Base-by-base conservation (phyloP, 306 rosid genomes). In the Vigna angularis region DNA sequence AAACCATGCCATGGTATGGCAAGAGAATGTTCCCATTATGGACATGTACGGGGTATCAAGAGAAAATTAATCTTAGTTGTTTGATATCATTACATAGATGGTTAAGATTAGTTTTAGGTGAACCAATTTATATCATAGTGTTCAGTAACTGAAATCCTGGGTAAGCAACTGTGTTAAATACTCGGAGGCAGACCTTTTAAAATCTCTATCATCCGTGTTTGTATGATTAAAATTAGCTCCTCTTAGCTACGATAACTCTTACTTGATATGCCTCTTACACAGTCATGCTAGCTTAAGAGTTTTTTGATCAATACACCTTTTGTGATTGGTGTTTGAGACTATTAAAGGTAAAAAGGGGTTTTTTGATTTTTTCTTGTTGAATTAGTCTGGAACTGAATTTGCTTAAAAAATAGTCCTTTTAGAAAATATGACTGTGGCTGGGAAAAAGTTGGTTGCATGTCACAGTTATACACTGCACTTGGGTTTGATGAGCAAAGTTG, bases 361-460 rank as follows among this genome's bases (percentile, higher is more conserved):
- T 36, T 34, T 15, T 0, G 6, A 2, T 32, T 62, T 52, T 59
- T 62, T 62, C 45, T 38, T 64, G 1, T 38, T 9, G 12, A n/a
- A 38, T 17, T 36, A 36, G 28, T 64, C 16, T 64, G 49, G 49
- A 38, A 64, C 2, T 36, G 22, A 64, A 17, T 36, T 63, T 26
- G 70, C 70, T 36, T n/a, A 17, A 17, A 8, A 4, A 22, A 0
- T 64, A 36, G 45, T n/a, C 40, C 49, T 64, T 64, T 17, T 64
- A 36, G 28, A 36, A 64, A 38, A 38, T 38, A 36, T 64, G 70
- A 9, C 38, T 36, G 28, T 38, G 26, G 9, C 48, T 38, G 28
- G 70, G 70, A 62, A 34, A 63, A n/a, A 36, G 49, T 64, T 64
- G 28, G 70, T 38, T 64, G 49, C 70, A 64, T 64, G 50, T 64